Base-by-base conservation (phyloP, 768 basidiomycete genomes). In the Paxillus ammoniavirescens region DNA sequence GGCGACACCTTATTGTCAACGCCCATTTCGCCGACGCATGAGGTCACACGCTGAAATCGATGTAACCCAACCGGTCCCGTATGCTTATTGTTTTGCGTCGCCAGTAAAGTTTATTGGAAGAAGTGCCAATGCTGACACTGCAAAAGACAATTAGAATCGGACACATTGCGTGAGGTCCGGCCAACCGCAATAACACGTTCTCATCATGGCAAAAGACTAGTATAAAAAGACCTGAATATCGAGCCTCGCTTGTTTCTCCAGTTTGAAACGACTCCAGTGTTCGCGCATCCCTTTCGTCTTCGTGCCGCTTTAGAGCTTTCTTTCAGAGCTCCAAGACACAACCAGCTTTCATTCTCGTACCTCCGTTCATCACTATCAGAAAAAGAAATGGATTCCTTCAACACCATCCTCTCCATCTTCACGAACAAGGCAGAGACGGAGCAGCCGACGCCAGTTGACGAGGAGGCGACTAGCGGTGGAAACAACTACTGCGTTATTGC, bases 331-430 rank as follows among this genome's bases (percentile, higher is more conserved):
- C 18, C 42, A 26, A 28, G 12, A 13, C 26, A n/a, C 12, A 36
- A 37, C 1, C 21, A 18, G 21, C 8, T 5, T 18, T 31, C 23
- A 28, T 26, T 28, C 43, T 33, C 30, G 8, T 10, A 17, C 44
- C n/a, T 33, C 15, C 8, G 6, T 26, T 4, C 26, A 1, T 4
- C 26, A 1, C 28, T 13, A 1, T 31, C 50, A 36, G 37, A 41
- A 37, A 43, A 51, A 44, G 53, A 52, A 9, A 66, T 66, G 65
- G 66, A 66, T 44, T 51, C 57, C 28, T 61, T 66, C 49, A 57
- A 4, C 49, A 45, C 52, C n/a, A 30, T 58, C 45, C 37, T 59
- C 26, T 58, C 63, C 5, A 18, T 61, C 45, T 56, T 68, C 12
- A 36, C 47, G 33, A 43, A n/a, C 42, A 36, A 53, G 4, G 43